These are phyloP conservation scores for Amborella trichopoda DNA, from an alignment of 164 flowering plant species.

Conservation along the genomic window DNA sequence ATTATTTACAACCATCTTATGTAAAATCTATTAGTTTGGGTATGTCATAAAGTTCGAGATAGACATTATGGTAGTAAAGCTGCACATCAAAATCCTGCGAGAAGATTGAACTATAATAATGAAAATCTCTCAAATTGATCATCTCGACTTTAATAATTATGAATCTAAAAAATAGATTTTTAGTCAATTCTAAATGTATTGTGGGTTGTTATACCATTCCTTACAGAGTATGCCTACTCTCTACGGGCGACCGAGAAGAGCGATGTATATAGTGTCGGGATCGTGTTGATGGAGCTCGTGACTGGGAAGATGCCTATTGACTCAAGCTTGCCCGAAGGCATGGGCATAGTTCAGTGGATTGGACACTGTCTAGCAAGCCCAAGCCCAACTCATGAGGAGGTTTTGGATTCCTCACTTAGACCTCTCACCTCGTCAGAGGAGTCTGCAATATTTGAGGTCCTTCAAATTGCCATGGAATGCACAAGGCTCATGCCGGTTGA, in stretches of 20 bases:
- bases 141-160: neutral
- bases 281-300: constrained; percentile 91
- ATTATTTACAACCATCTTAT: too few relatives aligned
- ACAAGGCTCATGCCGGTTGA: constrained; percentile 65
- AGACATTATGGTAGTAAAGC: neutral
- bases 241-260: constrained; percentile 83
- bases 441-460: constrained; percentile 51
- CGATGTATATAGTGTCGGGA: constrained; percentile 95
- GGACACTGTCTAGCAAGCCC: constrained; percentile 29
- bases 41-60: neutral
- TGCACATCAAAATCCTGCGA: too few relatives aligned
- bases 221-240: constrained; percentile 86
- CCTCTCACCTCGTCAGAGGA: constrained; percentile 59
- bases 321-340: constrained; percentile 49
- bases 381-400: neutral
- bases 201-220: neutral
- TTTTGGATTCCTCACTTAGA: constrained; percentile 46
- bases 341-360: constrained; percentile 95
- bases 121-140: neutral
- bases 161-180: neutral
- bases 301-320: constrained; percentile 85
- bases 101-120: neutral
- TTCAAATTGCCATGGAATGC: constrained; percentile 79
- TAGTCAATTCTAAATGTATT: neutral
- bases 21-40: neutral